Evolutionary conservation across 2,329 filamentous ascomycete species (phyloP).

Genomic region (Didymella pinodella): DNA sequence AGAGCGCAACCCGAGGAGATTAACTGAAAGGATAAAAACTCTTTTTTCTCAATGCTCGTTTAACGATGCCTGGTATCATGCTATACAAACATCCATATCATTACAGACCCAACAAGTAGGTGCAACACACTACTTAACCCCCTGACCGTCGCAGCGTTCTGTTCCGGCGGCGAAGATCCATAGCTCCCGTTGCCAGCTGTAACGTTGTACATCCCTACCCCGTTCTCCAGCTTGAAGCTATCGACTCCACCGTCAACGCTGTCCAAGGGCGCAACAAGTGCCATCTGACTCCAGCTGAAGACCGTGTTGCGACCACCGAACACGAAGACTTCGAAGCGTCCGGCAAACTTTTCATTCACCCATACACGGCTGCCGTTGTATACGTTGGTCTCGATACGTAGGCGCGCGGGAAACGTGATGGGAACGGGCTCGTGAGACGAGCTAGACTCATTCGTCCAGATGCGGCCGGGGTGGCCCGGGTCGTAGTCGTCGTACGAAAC

Average conservation of each 20-base stretch:
- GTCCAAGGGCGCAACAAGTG: slow-evolving; percentile 61
- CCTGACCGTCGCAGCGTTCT: slow-evolving; percentile 2
- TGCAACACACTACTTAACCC: not conserved
- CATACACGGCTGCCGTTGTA: slow-evolving; percentile 60
- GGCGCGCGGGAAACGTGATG: slow-evolving; percentile 43
- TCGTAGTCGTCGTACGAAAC: slow-evolving; percentile 58
- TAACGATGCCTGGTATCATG: slow-evolving; percentile 4
- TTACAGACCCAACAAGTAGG: not conserved
- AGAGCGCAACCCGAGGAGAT: not conserved
- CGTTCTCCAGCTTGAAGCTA: slow-evolving; percentile 14
- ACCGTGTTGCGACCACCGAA: slow-evolving; percentile 61
- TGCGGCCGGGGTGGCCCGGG: slow-evolving; percentile 58
- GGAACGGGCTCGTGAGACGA: slow-evolving; percentile 56
- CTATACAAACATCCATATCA: slow-evolving; percentile 9
- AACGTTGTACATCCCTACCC: slow-evolving; percentile 22
- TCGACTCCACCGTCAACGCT: slow-evolving; percentile 41
- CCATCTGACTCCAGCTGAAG: slow-evolving; percentile 66
- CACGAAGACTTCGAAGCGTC: slow-evolving; percentile 64
- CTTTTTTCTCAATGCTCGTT: not conserved
- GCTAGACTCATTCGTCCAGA: slow-evolving; percentile 60
- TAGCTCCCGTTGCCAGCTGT: slow-evolving; percentile 23
- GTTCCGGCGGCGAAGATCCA: slow-evolving; percentile 9
- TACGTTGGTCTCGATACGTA: slow-evolving; percentile 57
- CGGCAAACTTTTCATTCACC: slow-evolving; percentile 57
- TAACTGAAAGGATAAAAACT: not conserved